Percentiles rank a stretch among this genome's conserved stretches.
Evolutionary conservation across 257 asterid genomes (phyloP).

Genomic region (Capsicum chinense): DNA sequence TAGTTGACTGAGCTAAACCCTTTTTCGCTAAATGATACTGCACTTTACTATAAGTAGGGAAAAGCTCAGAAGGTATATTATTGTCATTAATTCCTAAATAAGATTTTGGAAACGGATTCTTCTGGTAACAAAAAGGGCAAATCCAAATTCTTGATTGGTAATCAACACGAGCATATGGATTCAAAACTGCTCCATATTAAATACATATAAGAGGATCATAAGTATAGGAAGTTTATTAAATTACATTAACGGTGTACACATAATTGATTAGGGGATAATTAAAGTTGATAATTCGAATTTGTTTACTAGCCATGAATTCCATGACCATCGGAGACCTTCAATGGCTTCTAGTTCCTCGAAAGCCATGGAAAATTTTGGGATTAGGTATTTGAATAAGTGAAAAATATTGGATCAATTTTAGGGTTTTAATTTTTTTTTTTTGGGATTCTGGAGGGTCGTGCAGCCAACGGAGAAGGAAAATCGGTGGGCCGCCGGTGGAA

Average conservation of each 20-base stretch:
- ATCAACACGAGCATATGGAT: slow-evolving; percentile 91
- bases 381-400: slow-evolving; percentile 25
- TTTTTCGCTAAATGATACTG: slow-evolving; percentile 69
- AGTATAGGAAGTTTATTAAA: slow-evolving; percentile 77
- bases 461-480: background rate
- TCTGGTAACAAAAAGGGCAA: slow-evolving; percentile 79
- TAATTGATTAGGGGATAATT: slow-evolving; percentile 78
- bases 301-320: slow-evolving; percentile 92
- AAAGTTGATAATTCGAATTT: slow-evolving; percentile 66
- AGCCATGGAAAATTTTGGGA: slow-evolving; percentile 59
- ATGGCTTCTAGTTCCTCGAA: slow-evolving; percentile 87
- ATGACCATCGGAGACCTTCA: slow-evolving; percentile 97
- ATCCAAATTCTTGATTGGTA: slow-evolving; percentile 69
- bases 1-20: slow-evolving; percentile 34
- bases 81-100: slow-evolving; percentile 70
- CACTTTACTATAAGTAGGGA: slow-evolving; percentile 90
- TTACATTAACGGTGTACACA: slow-evolving; percentile 79
- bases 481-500: background rate
- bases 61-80: slow-evolving; percentile 93
- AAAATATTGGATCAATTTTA: background rate
- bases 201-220: slow-evolving; percentile 79
- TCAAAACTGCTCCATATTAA: slow-evolving; percentile 73
- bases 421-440: too few species aligned
- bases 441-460: background rate
- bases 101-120: slow-evolving; percentile 72